Evolutionary conservation across 805 yeast genomes (phyloP).

Genomic region (Myxozyma neotropica): DNA sequence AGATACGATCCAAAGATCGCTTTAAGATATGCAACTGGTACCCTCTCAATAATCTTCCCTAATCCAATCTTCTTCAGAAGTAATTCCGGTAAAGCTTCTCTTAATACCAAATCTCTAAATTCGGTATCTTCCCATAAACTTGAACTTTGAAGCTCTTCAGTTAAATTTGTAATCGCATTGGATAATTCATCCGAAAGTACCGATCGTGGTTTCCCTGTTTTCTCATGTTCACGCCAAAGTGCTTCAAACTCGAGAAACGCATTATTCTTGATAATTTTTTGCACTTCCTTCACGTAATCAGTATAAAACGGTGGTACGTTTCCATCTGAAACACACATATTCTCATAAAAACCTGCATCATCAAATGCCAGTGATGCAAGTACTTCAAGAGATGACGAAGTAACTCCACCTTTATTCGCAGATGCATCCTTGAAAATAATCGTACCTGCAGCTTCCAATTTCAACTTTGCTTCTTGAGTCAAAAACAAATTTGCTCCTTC

Average conservation of each 20-base stretch:
- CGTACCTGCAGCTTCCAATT: conserved; percentile 83
- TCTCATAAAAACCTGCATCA: conserved; percentile 74
- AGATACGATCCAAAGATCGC: conserved; percentile 86
- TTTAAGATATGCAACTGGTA: conserved; percentile 83
- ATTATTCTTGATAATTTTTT: conserved; percentile 69
- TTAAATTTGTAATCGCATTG: conserved; percentile 77
- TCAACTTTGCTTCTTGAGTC: conserved; percentile 89
- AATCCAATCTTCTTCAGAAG: conserved; percentile 64
- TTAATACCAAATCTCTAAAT: conserved; percentile 75
- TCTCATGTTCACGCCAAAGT: conserved; percentile 73
- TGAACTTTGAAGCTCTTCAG: conserved; percentile 80
- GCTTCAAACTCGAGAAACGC: conserved; percentile 85
- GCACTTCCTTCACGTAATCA: conserved; percentile 83
- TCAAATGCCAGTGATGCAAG: conserved; percentile 90
- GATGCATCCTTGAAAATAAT: conserved; percentile 92
- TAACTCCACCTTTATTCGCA: conserved; percentile 97
- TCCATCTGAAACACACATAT: conserved; percentile 70
- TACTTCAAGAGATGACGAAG: conserved; percentile 94
- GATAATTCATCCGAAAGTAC: conserved; percentile 79
- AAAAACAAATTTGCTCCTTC: conserved; percentile 97
- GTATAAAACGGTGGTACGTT: conserved; percentile 72
- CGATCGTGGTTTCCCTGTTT: conserved; percentile 63
- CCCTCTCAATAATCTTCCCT: conserved; percentile 67
- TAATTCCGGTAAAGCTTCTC: conserved; percentile 75
- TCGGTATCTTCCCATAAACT: conserved; percentile 79